Evolutionary conservation across 139 green algal genomes (phyloP).

Genomic region (Volvox reticuliferus): DNA sequence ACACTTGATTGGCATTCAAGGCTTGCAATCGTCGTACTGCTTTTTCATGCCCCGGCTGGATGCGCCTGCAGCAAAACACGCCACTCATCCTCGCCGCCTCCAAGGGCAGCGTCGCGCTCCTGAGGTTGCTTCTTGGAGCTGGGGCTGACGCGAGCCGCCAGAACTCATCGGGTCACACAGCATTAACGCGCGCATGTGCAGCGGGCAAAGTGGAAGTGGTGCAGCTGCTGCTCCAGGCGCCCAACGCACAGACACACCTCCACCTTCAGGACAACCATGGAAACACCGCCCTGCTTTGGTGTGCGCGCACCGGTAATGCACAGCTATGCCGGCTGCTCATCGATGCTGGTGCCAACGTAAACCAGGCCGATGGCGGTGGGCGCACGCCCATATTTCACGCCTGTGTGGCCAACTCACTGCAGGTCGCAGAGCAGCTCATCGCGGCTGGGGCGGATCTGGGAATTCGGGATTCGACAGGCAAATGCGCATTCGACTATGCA

Average conservation of each 20-base stretch:
- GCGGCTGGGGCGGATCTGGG: constrained; percentile 6
- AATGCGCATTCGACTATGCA: constrained; percentile 24
- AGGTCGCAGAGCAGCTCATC: constrained; percentile 14
- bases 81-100: constrained; percentile 39
- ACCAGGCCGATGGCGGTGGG: constrained; percentile 30
- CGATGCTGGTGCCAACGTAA: constrained; percentile 34
- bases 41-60: too few species aligned
- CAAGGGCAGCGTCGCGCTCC: constrained; percentile 26
- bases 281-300: constrained; percentile 38
- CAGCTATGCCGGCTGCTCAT: constrained; percentile 32
- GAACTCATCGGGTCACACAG: constrained; percentile 33
- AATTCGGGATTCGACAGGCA: constrained; percentile 10
- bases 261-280: constrained; percentile 36
- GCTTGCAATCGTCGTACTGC: too few species aligned
- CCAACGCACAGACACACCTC: not conserved
- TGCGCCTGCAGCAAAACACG: constrained; percentile 22
- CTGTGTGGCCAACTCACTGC: not conserved
- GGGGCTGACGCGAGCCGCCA: constrained; percentile 38
- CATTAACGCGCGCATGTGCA: constrained; percentile 34
- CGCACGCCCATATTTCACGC: constrained; percentile 46
- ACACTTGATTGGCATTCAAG: too few species aligned
- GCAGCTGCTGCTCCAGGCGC: constrained; percentile 45
- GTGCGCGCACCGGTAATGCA: constrained; percentile 35
- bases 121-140: constrained; percentile 14
- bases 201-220: constrained; percentile 42